These are phyloP conservation scores for Paraleonurus japonicus DNA, from an alignment of 257 asterid genomes.

Conservation along the genomic window DNA sequence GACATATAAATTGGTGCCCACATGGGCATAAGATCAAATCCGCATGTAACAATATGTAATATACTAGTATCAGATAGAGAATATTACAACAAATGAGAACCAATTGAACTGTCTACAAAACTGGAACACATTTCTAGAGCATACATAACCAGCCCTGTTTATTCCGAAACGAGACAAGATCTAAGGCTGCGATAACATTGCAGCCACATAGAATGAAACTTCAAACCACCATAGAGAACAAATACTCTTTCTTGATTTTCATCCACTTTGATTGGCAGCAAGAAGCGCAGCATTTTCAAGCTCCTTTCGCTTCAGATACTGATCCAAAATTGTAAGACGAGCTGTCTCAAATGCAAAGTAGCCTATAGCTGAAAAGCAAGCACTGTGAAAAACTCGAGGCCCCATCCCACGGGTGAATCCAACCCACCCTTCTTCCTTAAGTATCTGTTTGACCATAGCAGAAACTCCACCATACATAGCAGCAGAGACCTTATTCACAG, in stretches of 20 bases:
- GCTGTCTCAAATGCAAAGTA: slow-evolving; percentile 97
- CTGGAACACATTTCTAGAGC: neutral
- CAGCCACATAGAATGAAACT: slow-evolving; percentile 15
- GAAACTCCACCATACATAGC: slow-evolving; percentile 60
- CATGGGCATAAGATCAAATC: too few species aligned
- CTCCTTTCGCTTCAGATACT: slow-evolving; percentile 67
- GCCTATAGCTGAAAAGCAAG: slow-evolving; percentile 92
- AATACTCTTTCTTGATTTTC: slow-evolving; percentile 17
- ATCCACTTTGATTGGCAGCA: slow-evolving; percentile 31
- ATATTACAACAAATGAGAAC: slow-evolving; percentile 2
- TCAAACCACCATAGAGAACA: neutral
- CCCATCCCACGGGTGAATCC: slow-evolving; percentile 97
- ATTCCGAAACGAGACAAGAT: neutral
- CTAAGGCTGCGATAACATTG: neutral
- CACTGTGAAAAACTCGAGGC: slow-evolving; percentile 88
- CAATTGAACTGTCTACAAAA: slow-evolving; percentile 2
- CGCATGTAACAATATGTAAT: neutral
- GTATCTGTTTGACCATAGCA: slow-evolving; percentile 66
- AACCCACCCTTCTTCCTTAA: slow-evolving; percentile 90
- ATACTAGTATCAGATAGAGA: neutral
- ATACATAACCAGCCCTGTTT: neutral
- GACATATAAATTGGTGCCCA: too few species aligned
- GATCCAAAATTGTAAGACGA: slow-evolving; percentile 68
- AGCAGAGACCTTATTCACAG: slow-evolving; percentile 57
- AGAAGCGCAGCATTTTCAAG: slow-evolving; percentile 34